Percentiles rank a stretch among this genome's conserved stretches.
These are phyloP conservation scores for Quercus aquifolioides DNA, from an alignment of 306 rosid genomes.

Conservation along the genomic window DNA sequence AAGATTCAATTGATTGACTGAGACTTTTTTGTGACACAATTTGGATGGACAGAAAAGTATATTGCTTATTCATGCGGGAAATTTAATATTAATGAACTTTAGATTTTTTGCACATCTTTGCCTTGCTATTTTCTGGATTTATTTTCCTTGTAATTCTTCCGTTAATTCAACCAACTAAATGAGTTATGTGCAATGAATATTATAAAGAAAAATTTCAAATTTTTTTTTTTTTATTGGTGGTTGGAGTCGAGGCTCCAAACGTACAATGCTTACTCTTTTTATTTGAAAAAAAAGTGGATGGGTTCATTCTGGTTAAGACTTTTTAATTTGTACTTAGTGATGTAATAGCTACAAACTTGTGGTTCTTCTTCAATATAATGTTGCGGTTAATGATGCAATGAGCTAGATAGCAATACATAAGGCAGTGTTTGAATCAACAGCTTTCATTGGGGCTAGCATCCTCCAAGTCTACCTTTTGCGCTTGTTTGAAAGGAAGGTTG, in stretches of 20 bases:
- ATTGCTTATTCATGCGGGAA: no score
- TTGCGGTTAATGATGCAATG: constrained; percentile 89
- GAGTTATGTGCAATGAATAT: background rate
- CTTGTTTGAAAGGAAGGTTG: constrained; percentile 75
- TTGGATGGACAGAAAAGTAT: background rate
- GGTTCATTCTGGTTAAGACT: no score
- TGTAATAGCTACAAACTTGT: no score
- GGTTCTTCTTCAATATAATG: background rate
- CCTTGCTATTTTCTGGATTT: background rate
- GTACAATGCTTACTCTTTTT: no score
- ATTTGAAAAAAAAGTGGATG: background rate
- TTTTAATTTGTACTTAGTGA: no score
- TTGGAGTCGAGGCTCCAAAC: no score
- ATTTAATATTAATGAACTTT: no score
- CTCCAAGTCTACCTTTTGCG: constrained; percentile 85
- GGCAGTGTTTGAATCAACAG: constrained; percentile 72
- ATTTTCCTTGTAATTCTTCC: background rate
- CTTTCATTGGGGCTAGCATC: constrained; percentile 64
- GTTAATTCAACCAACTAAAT: no score
- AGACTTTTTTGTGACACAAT: background rate
- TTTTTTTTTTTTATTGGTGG: no score
- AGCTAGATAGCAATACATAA: constrained; percentile 78
- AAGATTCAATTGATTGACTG: no score
- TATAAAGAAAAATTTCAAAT: no score
- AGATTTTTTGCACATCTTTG: background rate